phyloP scores from a whole-genome alignment of 306 rosid species.

The Inga leiocalycina region DNA sequence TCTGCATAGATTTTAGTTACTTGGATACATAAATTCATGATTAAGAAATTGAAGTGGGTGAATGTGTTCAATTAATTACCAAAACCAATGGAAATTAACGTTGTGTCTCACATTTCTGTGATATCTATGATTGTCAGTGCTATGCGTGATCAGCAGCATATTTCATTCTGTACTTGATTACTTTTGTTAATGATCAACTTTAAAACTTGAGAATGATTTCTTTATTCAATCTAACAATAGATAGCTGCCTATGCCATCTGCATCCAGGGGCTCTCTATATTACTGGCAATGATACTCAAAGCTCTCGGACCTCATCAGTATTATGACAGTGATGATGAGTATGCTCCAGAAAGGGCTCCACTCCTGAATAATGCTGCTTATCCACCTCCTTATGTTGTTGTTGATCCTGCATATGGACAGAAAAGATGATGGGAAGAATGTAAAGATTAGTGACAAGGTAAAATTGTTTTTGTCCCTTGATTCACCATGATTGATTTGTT shows the following conservation, averaged over 20 bases:
- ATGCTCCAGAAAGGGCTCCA: conserved; percentile 62
- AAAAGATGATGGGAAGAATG: conserved; percentile 50
- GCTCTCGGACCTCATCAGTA: conserved; percentile 73
- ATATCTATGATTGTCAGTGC: background rate
- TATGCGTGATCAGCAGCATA: conserved; percentile 17
- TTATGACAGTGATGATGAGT: conserved; percentile 82
- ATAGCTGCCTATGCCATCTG: conserved; percentile 25
- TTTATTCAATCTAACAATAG: conserved; percentile 16
- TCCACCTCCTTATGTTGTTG: conserved; percentile 57
- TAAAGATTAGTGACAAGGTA: conserved; percentile 59
- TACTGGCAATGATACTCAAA: conserved; percentile 80
- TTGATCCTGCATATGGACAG: conserved; percentile 61
- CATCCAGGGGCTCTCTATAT: conserved; percentile 63
- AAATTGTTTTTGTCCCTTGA: conserved; percentile 10
- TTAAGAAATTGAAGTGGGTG: conserved; percentile 1
- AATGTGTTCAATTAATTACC: background rate
- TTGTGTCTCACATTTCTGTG: background rate
- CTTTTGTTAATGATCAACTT: background rate
- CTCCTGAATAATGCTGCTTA: conserved; percentile 62
- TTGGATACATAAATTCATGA: background rate
- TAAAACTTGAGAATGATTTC: conserved; percentile 19
- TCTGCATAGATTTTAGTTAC: conserved; percentile 11
- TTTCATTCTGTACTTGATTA: conserved; percentile 18
- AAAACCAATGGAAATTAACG: conserved; percentile 1
- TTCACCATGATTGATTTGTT: conserved; percentile 2